These are phyloP conservation scores for Hericium alpestre DNA, from an alignment of 768 basidiomycete species.

Conservation along the genomic window DNA sequence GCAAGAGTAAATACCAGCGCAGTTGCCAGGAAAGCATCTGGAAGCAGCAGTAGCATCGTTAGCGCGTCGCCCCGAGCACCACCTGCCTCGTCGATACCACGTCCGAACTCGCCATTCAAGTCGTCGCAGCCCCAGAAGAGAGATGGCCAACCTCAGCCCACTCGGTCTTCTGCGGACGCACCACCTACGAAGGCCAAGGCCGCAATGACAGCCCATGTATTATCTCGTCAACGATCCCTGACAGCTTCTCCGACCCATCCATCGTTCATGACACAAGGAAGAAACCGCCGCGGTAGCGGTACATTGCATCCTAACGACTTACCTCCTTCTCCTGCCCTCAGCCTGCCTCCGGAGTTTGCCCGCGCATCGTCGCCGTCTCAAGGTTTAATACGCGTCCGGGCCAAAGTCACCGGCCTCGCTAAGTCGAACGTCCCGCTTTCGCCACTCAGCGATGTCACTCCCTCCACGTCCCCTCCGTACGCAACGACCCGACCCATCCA, in stretches of 20 bases:
- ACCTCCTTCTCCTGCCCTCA: conserved; percentile 12
- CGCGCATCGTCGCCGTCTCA: conserved; percentile 6
- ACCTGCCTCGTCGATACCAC: not conserved
- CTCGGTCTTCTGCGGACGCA: conserved; percentile 14
- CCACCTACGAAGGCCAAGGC: conserved; percentile 15
- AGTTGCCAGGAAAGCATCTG: conserved; percentile 15
- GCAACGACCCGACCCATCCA: conserved; percentile 9
- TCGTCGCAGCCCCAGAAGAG: conserved; percentile 1
- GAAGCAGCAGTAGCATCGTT: conserved; percentile 14
- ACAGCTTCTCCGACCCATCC: conserved; percentile 15
- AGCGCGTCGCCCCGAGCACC: conserved; percentile 16
- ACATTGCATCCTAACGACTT: conserved; percentile 17
- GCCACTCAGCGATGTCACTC: not conserved
- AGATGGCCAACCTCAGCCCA: not conserved
- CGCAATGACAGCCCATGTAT: conserved; percentile 8
- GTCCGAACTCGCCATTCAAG: conserved; percentile 12
- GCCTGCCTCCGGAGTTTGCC: conserved; percentile 12
- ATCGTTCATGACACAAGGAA: conserved; percentile 2
- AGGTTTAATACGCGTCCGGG: conserved; percentile 35
- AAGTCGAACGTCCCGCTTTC: conserved; percentile 17
- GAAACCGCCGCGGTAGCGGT: conserved; percentile 16
- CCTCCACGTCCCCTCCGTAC: conserved; percentile 8
- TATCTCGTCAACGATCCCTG: conserved; percentile 21
- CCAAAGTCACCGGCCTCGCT: conserved; percentile 46
- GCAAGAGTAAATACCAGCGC: conserved; percentile 55